Conservation (phyloP, 768 basidiomycete species). For the Lyophyllum decastes region DNA sequence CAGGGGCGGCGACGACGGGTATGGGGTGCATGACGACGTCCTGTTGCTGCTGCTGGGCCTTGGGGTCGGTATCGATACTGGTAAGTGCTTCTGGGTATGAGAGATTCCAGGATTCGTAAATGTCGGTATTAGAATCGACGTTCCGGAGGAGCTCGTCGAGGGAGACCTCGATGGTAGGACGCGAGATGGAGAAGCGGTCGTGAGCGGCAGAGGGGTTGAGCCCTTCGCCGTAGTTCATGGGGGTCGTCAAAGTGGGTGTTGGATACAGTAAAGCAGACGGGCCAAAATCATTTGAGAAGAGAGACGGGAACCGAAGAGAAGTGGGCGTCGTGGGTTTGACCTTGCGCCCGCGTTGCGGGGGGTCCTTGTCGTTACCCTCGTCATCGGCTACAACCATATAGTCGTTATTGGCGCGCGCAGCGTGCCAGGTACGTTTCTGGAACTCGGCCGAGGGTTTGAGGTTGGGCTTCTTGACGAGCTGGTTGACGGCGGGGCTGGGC, state of each 20-base stretch:
- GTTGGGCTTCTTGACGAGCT: slow-evolving; percentile 63
- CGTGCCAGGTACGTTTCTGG: slow-evolving; percentile 45
- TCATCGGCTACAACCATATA: slow-evolving; percentile 20
- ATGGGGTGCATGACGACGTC: slow-evolving; percentile 32
- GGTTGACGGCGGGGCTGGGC: slow-evolving; percentile 48
- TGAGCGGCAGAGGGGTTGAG: slow-evolving; percentile 47
- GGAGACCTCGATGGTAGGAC: slow-evolving; percentile 84
- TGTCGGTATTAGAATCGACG: slow-evolving; percentile 34
- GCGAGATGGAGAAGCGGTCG: slow-evolving; percentile 60
- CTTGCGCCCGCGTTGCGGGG: slow-evolving; percentile 29
- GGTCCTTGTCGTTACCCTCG: slow-evolving; percentile 38
- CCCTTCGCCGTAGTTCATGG: slow-evolving; percentile 80
- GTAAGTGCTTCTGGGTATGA: slow-evolving; percentile 10
- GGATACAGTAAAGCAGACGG: slow-evolving; percentile 74
- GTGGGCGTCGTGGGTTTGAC: slow-evolving; percentile 14
- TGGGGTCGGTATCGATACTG: slow-evolving; percentile 7
- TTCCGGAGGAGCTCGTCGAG: slow-evolving; percentile 78
- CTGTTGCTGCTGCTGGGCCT: slow-evolving; percentile 22
- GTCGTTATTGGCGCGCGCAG: slow-evolving; percentile 31
- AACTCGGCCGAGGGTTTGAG: slow-evolving; percentile 67
- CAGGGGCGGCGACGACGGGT: slow-evolving; percentile 9
- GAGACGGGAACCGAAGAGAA: slow-evolving; percentile 67
- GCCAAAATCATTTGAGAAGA: slow-evolving; percentile 77
- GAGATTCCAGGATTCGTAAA: slow-evolving; percentile 19
- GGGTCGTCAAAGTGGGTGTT: slow-evolving; percentile 64